Evolutionary conservation across 1,139 yeast species (phyloP).

Genomic region (Zygosaccharomyces pseudobailii): DNA sequence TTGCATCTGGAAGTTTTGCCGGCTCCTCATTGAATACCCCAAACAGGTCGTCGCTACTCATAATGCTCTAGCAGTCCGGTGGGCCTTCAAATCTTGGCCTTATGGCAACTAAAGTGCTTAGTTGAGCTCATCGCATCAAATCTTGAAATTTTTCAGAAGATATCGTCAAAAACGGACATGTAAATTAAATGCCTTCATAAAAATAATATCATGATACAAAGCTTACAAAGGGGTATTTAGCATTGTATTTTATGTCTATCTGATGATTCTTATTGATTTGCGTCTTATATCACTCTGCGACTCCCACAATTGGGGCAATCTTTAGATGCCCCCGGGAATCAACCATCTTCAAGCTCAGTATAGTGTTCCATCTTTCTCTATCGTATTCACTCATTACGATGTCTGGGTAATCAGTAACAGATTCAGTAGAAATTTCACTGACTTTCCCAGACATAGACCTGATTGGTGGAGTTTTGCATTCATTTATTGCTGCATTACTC

Average conservation of each 20-base stretch:
- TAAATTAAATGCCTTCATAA: neutral
- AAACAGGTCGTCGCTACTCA: conserved; percentile 52
- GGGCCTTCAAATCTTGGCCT: neutral
- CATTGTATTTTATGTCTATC: neutral
- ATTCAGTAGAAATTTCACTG: conserved; percentile 9
- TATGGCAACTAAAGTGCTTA: neutral
- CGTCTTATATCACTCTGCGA: neutral
- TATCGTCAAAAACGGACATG: conserved; percentile 2
- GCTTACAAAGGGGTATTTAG: conserved; percentile 5
- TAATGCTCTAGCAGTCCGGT: conserved; percentile 1
- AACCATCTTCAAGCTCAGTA: conserved; percentile 16
- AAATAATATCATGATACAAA: neutral
- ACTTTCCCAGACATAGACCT: conserved; percentile 8
- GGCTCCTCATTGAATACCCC: conserved; percentile 63
- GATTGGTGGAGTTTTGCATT: conserved; percentile 3
- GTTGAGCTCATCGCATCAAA: conserved; percentile 12
- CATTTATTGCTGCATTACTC: conserved; percentile 2
- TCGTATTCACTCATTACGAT: conserved; percentile 30
- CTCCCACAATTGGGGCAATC: neutral
- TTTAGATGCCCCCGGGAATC: conserved; percentile 9
- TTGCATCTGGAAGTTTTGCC: conserved; percentile 37
- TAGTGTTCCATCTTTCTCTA: conserved; percentile 30
- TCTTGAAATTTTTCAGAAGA: conserved; percentile 4
- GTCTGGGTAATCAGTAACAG: conserved; percentile 22
- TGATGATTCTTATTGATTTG: no score